A percentile compares a stretch with the other conserved stretches of the same genome.
Evolutionary conservation across 306 rosid species (phyloP).

Genomic region (Macrotyloma uniflorum): DNA sequence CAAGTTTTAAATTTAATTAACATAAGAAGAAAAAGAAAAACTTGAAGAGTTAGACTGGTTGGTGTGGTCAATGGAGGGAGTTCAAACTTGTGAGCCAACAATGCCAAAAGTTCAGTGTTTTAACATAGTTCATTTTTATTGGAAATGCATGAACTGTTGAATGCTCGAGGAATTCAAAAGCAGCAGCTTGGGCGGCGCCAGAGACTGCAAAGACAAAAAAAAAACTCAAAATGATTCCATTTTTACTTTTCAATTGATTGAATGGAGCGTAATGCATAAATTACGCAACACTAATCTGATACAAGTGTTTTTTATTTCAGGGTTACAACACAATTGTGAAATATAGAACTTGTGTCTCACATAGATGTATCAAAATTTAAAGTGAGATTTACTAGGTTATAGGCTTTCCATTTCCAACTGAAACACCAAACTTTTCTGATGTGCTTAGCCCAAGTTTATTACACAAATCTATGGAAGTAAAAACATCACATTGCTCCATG

Average conservation of each 20-base stretch:
- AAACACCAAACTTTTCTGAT: too few species aligned
- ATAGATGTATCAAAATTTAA: too few species aligned
- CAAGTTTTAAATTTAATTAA: too few species aligned
- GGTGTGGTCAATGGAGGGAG: too few species aligned
- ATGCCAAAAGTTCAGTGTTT: background rate
- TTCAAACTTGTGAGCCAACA: too few species aligned
- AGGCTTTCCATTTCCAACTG: too few species aligned
- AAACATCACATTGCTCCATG: conserved; percentile 42
- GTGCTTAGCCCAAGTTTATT: too few species aligned
- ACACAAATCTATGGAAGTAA: conserved; percentile 11
- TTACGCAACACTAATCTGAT: background rate
- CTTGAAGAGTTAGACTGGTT: too few species aligned
- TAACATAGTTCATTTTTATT: conserved; percentile 6
- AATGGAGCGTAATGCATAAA: background rate
- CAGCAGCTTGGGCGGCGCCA: conserved; percentile 40
- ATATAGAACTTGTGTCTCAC: background rate
- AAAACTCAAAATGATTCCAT: background rate
- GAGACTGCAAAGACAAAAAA: background rate
- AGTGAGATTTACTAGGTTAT: too few species aligned
- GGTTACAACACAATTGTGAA: too few species aligned
- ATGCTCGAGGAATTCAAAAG: conserved; percentile 45
- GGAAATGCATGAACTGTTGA: conserved; percentile 30
- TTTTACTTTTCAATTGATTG: background rate
- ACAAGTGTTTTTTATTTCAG: too few species aligned
- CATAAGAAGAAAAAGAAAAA: too few species aligned